Conservation (phyloP, 2,329 filamentous ascomycete genomes). For the Penicillium digitatum region DNA sequence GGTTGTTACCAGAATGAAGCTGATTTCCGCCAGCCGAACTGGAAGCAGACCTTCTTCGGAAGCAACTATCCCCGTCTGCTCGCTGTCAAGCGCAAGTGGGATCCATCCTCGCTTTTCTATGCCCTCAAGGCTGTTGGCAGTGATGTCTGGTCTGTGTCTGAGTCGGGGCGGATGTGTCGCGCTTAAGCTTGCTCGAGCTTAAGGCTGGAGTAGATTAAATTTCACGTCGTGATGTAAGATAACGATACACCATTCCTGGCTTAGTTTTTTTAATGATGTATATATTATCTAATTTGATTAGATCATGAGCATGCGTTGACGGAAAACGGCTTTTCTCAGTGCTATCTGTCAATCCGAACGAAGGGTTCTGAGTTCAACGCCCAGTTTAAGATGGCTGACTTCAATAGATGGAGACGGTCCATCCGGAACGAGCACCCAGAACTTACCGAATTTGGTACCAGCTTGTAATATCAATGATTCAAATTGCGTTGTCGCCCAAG, state of each 20-base stretch:
- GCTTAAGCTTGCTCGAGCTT: background rate
- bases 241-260: background rate
- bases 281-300: background rate
- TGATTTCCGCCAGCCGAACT: conserved; percentile 41
- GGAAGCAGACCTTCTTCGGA: conserved; percentile 43
- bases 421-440: no score
- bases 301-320: background rate
- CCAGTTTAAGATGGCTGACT: no score
- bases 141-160: conserved; percentile 34
- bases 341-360: no score
- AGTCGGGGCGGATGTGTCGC: conserved; percentile 31
- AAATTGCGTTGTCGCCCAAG: no score
- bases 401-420: no score
- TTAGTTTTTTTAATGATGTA: background rate
- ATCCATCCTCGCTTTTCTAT: conserved; percentile 42
- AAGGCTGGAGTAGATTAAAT: background rate
- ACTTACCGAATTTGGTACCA: no score
- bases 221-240: background rate
- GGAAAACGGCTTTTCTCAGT: background rate
- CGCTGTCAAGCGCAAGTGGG: conserved; percentile 42
- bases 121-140: conserved; percentile 39
- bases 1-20: conserved; percentile 45
- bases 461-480: no score
- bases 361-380: no score
- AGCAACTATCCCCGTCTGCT: conserved; percentile 38